phyloP scores from a whole-genome alignment of 1,139 yeast species.

The Yamadazyma epiphylla region DNA sequence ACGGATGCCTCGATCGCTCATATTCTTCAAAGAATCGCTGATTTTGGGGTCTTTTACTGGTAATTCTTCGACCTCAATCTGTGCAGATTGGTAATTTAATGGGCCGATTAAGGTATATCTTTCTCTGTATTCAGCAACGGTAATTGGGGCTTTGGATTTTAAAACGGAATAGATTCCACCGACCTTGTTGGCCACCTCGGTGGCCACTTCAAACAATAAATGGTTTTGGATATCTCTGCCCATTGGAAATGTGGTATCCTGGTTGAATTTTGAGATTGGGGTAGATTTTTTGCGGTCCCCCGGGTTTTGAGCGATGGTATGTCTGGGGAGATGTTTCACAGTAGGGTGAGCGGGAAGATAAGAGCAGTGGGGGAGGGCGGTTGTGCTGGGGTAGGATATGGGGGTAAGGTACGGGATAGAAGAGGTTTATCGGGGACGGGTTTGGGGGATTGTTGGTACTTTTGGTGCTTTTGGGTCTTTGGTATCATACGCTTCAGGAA shows the following conservation, averaged over 20 bases:
- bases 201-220: slow-evolving; percentile 87
- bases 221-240: slow-evolving; percentile 78
- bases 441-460: too few species aligned
- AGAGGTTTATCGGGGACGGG: too few species aligned
- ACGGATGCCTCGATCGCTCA: slow-evolving; percentile 76
- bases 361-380: too few species aligned
- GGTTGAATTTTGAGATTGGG: not conserved
- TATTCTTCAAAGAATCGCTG: slow-evolving; percentile 61
- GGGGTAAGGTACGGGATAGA: too few species aligned
- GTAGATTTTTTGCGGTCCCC: not conserved
- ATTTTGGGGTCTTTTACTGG: slow-evolving; percentile 63
- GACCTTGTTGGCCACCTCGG: slow-evolving; percentile 96
- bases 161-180: slow-evolving; percentile 97
- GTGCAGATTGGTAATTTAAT: slow-evolving; percentile 73
- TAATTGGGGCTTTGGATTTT: slow-evolving; percentile 94
- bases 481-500: too few species aligned
- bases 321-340: too few species aligned
- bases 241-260: slow-evolving; percentile 44
- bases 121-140: slow-evolving; percentile 88
- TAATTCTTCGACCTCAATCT: slow-evolving; percentile 89
- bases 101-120: slow-evolving; percentile 90
- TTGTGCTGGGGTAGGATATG: too few species aligned
- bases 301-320: too few species aligned
- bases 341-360: too few species aligned
- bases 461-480: too few species aligned